Evolutionary conservation across 352 stramenopile species (phyloP).

Genomic region (Peronospora destructor): DNA sequence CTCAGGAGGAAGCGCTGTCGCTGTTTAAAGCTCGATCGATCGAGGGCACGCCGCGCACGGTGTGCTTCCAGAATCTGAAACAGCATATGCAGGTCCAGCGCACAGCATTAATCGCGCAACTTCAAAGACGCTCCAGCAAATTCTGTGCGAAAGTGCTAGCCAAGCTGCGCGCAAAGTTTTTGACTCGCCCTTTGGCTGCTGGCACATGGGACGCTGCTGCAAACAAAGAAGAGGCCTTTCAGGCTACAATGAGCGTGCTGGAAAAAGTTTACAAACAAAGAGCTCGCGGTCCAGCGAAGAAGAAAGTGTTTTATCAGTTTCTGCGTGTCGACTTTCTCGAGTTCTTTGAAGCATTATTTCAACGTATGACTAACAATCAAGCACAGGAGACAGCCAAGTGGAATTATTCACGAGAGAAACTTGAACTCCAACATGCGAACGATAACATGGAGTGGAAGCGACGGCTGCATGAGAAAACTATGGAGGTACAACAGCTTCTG

Average conservation of each 20-base stretch:
- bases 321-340: slow-evolving; percentile 40
- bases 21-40: slow-evolving; percentile 67
- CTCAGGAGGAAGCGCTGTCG: slow-evolving; percentile 58
- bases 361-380: slow-evolving; percentile 31
- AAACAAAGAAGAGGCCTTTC: slow-evolving; percentile 23
- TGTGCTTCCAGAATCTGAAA: slow-evolving; percentile 75
- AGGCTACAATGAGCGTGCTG: slow-evolving; percentile 39
- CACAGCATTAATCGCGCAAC: slow-evolving; percentile 36
- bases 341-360: slow-evolving; percentile 49
- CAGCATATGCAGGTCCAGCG: slow-evolving; percentile 59
- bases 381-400: slow-evolving; percentile 18
- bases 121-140: slow-evolving; percentile 54
- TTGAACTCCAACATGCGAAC: slow-evolving; percentile 33
- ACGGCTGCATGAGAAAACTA: slow-evolving; percentile 38
- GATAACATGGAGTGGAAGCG: slow-evolving; percentile 41
- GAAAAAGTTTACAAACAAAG: slow-evolving; percentile 52
- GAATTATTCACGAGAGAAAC: slow-evolving; percentile 23
- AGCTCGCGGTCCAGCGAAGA: slow-evolving; percentile 61
- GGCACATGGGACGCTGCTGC: slow-evolving; percentile 35
- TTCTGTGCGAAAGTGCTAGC: slow-evolving; percentile 46
- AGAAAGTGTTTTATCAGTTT: slow-evolving; percentile 64
- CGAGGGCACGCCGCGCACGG: slow-evolving; percentile 46
- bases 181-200: slow-evolving; percentile 34
- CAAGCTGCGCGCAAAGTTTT: slow-evolving; percentile 28
- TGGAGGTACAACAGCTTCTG: slow-evolving; percentile 38